Evolutionary conservation across 441 rosid genomes (phyloP), one percentile per base, ranked within the genome.

Genomic region (Arabidopsis lyrata): DNA sequence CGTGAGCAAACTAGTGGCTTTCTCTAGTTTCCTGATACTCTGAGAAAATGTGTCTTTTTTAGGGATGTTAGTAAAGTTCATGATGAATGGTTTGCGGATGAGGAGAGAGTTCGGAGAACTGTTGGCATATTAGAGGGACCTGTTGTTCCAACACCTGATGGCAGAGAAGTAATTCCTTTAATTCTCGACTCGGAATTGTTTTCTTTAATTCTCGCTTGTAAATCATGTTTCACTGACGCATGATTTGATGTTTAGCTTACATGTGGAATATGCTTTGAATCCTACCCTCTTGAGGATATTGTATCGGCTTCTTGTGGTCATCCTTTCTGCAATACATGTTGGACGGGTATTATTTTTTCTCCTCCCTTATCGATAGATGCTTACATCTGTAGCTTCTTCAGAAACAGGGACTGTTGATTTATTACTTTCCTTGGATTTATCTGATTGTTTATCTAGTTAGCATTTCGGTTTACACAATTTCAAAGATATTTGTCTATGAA

Each of bases 41-140:
- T 74, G 55, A 67, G 48, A 42, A 42, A 70, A 27, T 60, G 64
- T 78, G 49, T 58, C 55, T 29, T 13, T 63, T 50, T 65, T 81
- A 96, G 99, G 99, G 86, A 80, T 75, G 91, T 90, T 24, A 79
- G 90, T 77, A 88, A 85, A 80, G 97, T 96, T 53, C 86, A 88
- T 68, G 98, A 96, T 81, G 99, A 83, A 63, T 96, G 99, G 99
- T 96, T 96, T 83, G 89, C 90, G 34, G 84, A 93, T 70, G 99
- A 93, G 80, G 95, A 90, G 48, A 78, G 74, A 55, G 96, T 96
- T 50, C 88, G 99, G 14, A 82, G 73, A 65, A 74, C 84, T 70
- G 92, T 96, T 81, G 99, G 99, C 64, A 81, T 96, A 83, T 77
- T 90, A 82, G 87, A 84, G 20, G 77, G 75, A 74, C 90, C 81